Base-by-base conservation (phyloP, 1,284 basidiomycete species). In the Cutaneotrichosporon cavernicola region DNA sequence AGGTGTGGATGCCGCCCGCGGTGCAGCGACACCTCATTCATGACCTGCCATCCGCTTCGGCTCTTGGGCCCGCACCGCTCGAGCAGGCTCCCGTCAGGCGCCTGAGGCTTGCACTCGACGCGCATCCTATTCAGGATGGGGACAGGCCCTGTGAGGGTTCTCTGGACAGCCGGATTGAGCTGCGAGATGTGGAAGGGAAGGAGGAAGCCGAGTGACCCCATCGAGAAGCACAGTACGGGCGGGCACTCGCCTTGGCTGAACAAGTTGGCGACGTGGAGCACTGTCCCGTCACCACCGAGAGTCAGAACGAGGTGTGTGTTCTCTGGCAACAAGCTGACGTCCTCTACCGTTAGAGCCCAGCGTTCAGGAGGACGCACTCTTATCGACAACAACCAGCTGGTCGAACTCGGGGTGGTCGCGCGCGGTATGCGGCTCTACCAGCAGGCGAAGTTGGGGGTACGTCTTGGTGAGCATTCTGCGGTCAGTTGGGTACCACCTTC, bases 1-100 rank as follows among this genome's bases (percentile, higher is more conserved):
- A 98, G 84, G 73, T 97, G 95, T 1, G 94, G 91, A 70, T 90
- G 90, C 31, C 90, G 86, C 5, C 95, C 95, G 26, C 95, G 87
- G 79, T 98, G 96, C 26, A 98, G 83, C 11, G 92, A 88, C 61
- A 98, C 88, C 80, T 98, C 96, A 75, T 98, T 98, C 92, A 98
- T 96, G 40, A 97, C 92, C 80, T 97, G 94, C 87, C 91, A 92
- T 68, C 90, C 93, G 87, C 72, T 65, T 14, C 69, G 69, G 40
- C 40, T 11, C 11, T 46, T 47, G 22, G 56, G 62, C 1, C 69
- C 66, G 56, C 71, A 76, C 6, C 71, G 64, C 47, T 73, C 83
- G 61, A 90, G 86, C 56, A 85, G 83, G 31, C 81, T 79, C 0
- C 87, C 85, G 22, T 88, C 82, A 22, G 84, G 80, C 70, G 89